These are phyloP conservation scores for Bidens hawaiensis DNA, from an alignment of 140 eudicot genomes.

Conservation along the genomic window DNA sequence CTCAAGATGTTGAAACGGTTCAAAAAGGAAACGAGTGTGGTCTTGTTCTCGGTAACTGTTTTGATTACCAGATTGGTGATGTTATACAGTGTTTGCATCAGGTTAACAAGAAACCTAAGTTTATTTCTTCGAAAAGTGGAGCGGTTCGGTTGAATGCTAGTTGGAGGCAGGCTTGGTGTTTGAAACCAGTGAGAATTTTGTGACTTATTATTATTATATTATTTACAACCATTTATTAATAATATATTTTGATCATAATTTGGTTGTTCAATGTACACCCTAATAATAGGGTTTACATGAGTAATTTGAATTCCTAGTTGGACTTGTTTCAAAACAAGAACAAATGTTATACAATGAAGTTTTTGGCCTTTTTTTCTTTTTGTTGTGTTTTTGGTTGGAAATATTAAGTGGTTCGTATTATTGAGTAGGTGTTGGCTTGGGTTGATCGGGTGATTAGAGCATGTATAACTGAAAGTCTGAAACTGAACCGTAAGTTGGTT, in stretches of 20 bases:
- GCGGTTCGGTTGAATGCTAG: conserved; percentile 89
- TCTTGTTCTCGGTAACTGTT: conserved; percentile 58
- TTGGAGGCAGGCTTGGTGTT: neutral
- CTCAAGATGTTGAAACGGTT: conserved; percentile 74
- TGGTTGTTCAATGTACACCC: conserved; percentile 10
- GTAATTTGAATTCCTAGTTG: too few relatives aligned
- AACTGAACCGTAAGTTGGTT: too few relatives aligned
- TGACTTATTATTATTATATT: conserved; percentile 10
- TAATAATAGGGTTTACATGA: too few relatives aligned
- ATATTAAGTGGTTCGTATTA: too few relatives aligned
- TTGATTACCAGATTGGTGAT: conserved; percentile 75
- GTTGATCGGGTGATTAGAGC: too few relatives aligned
- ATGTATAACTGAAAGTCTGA: too few relatives aligned
- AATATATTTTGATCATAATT: conserved; percentile 14
- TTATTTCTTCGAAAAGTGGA: conserved; percentile 83
- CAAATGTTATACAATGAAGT: too few relatives aligned
- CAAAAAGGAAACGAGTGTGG: conserved; percentile 86
- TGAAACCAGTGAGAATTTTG: conserved; percentile 26
- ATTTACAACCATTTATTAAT: conserved; percentile 2
- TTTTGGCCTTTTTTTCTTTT: too few relatives aligned
- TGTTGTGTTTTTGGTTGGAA: too few relatives aligned
- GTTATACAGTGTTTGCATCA: conserved; percentile 85
- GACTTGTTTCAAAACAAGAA: too few relatives aligned
- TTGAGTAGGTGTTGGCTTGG: too few relatives aligned
- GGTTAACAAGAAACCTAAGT: conserved; percentile 76